Conservation (phyloP, 148 eudicot species). For the Vaccinium myrtillus region DNA sequence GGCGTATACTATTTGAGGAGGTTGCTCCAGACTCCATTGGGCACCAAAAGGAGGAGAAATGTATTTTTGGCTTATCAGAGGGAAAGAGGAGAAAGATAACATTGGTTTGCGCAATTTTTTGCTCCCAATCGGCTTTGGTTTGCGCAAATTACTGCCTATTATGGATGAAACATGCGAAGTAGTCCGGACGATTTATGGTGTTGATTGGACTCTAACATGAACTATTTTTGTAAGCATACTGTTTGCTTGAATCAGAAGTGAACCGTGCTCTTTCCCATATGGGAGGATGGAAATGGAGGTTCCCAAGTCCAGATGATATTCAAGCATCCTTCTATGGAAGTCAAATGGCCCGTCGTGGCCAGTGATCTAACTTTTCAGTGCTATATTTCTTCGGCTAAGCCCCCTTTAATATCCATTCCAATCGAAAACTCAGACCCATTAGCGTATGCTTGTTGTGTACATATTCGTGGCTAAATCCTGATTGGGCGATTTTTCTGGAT, state of each 20-base stretch:
- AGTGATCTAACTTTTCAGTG: too few relatives aligned
- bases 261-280: not conserved
- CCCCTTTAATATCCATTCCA: too few relatives aligned
- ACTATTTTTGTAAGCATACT: too few relatives aligned
- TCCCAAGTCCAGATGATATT: not conserved
- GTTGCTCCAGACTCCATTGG: too few relatives aligned
- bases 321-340: not conserved
- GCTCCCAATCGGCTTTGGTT: too few relatives aligned
- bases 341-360: not conserved
- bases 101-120: not conserved
- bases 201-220: not conserved
- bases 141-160: not conserved
- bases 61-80: not conserved
- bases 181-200: not conserved
- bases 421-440: too few relatives aligned
- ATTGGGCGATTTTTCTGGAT: too few relatives aligned
- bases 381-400: too few relatives aligned
- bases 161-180: not conserved
- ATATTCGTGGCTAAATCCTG: too few relatives aligned
- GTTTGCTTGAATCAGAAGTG: not conserved
- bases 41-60: too few relatives aligned
- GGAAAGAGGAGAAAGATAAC: not conserved
- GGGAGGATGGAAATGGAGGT: not conserved
- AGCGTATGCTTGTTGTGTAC: too few relatives aligned
- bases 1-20: too few relatives aligned